These are phyloP conservation scores for Nemania bipapillata DNA, from an alignment of 2,329 filamentous ascomycete species.

Conservation along the genomic window DNA sequence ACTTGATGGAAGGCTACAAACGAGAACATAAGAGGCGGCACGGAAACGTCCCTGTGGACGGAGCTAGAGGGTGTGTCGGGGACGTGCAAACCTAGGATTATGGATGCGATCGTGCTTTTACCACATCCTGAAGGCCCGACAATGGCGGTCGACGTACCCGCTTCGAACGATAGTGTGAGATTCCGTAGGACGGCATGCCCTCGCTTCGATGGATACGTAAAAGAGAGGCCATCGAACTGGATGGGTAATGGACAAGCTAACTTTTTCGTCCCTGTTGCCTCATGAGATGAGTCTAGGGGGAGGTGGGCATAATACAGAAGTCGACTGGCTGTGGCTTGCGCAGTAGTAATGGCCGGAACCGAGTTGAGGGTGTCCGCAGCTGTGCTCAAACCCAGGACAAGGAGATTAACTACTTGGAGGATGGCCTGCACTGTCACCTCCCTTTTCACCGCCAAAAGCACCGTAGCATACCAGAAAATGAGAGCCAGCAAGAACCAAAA, in stretches of 20 bases:
- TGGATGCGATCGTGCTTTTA: slow-evolving; percentile 82
- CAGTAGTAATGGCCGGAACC: slow-evolving; percentile 82
- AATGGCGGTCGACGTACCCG: slow-evolving; percentile 76
- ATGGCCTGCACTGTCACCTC: slow-evolving; percentile 66
- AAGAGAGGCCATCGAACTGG: slow-evolving; percentile 69
- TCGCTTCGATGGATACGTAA: slow-evolving; percentile 73
- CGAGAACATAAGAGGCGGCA: slow-evolving; percentile 66
- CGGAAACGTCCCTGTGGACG: neutral
- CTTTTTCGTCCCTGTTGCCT: slow-evolving; percentile 60
- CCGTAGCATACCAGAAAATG: slow-evolving; percentile 83
- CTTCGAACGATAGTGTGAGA: slow-evolving; percentile 72
- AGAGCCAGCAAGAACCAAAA: slow-evolving; percentile 78
- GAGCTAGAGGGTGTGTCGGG: slow-evolving; percentile 47
- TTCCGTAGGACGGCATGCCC: slow-evolving; percentile 65
- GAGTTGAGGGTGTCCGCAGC: slow-evolving; percentile 75
- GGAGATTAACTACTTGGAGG: slow-evolving; percentile 79
- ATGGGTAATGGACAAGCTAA: slow-evolving; percentile 58
- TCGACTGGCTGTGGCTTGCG: slow-evolving; percentile 76
- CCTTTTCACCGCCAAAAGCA: slow-evolving; percentile 65
- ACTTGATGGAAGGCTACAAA: slow-evolving; percentile 67
- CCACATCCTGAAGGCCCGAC: slow-evolving; percentile 89
- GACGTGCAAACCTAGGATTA: slow-evolving; percentile 78
- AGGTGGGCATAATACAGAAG: slow-evolving; percentile 77
- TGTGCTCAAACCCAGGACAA: slow-evolving; percentile 84
- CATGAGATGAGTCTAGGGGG: slow-evolving; percentile 64